Evolutionary conservation across 2,329 filamentous ascomycete species (phyloP), one percentile per base, ranked within the genome.

Genomic region (Apiospora hydei): DNA sequence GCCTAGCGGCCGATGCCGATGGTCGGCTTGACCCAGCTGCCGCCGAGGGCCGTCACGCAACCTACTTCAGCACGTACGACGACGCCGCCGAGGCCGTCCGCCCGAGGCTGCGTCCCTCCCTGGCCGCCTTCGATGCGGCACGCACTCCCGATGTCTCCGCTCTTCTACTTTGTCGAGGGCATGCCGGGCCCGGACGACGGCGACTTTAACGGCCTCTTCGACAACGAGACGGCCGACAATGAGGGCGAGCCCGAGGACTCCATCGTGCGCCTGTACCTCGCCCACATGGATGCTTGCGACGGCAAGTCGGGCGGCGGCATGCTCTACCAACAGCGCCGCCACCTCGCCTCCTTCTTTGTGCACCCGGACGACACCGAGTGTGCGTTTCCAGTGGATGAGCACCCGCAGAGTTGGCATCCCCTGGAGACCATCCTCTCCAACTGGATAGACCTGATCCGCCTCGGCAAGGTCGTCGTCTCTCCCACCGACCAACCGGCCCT

Each of bases 381-480:
- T 66, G 77, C 75, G 11, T 44, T 76, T 1, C 77, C 76, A 1
- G 51, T 77, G 6, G 74, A 77, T 34, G 71, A 30, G 61, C 75
- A 78, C 41, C 51, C 21, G 49, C 53, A 69, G 71, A 74, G 73
- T 43, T 79, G 77, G 76, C 74, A 79, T 67, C 76, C 77, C 3
- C 75, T 79, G 0, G 77, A 80, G 74, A 79, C 78, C 10, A 57
- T 79, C 16, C 72, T 79, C 24, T 76, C 75, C 46, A 77, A 78
- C 70, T 80, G 77, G 77, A 76, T 78, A 18, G 51, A 70, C 10
- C 72, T 79, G 11, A 71, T 80, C 51, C 74, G 70, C 51, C 73
- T 80, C 41, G 74, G 75, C 49, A 79, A 79, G 74, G 72, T 77
- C 26, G 70, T 66, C 4, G 75, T 77, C 67, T 77, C 77, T 16